phyloP scores from a whole-genome alignment of 345 rosid genomes.

The Eucalyptus polyanthemos region DNA sequence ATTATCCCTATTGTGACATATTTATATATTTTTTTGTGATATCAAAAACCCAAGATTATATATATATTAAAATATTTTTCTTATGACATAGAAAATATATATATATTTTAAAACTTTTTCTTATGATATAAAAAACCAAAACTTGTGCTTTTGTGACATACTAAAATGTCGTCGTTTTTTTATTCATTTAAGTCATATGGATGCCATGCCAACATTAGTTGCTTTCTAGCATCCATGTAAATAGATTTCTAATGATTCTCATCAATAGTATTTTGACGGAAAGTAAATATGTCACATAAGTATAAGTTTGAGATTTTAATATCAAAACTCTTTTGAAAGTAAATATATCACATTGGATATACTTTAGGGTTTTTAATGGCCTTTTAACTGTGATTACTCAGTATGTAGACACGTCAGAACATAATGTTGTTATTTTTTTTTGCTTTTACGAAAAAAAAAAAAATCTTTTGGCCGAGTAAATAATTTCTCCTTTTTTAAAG shows the following conservation, averaged over 20 bases:
- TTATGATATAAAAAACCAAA: too few relatives aligned
- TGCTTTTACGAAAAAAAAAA: neutral
- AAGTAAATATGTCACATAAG: accelerated
- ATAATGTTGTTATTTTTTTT: neutral
- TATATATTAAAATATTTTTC: too few relatives aligned
- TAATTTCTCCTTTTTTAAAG: neutral
- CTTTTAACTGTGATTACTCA: neutral
- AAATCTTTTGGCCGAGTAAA: neutral
- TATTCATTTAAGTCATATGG: neutral
- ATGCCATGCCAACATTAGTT: neutral
- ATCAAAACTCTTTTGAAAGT: too few relatives aligned
- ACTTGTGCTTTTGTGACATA: too few relatives aligned
- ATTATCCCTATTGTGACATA: accelerated
- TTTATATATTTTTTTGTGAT: too few relatives aligned
- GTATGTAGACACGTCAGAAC: neutral
- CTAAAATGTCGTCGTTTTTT: too few relatives aligned
- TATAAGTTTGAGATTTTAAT: too few relatives aligned
- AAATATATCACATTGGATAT: too few relatives aligned
- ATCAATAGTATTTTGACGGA: accelerated
- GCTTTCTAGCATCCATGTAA: neutral
- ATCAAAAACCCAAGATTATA: accelerated
- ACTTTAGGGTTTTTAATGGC: neutral
- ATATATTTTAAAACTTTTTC: too few relatives aligned
- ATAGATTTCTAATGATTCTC: too few relatives aligned
- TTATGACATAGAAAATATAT: too few relatives aligned